phyloP scores from a whole-genome alignment of 2,329 filamentous ascomycete species.

The Epichloe sylvatica region DNA sequence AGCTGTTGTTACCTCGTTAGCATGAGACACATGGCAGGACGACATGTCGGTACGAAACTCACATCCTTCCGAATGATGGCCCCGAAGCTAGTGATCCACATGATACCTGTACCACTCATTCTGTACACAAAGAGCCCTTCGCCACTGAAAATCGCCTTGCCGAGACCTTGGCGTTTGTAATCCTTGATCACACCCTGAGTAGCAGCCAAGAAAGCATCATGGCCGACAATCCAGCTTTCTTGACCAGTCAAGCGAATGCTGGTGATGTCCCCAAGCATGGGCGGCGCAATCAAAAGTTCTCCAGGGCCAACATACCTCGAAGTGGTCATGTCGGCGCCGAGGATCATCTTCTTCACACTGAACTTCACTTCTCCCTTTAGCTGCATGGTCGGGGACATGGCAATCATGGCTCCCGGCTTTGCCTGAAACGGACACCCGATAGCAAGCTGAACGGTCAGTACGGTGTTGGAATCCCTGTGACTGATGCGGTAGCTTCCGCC shows the following conservation, averaged over 20 bases:
- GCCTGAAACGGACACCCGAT: constrained; percentile 72
- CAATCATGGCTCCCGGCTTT: constrained; percentile 83
- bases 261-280: constrained; percentile 71
- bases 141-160: constrained; percentile 86
- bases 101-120: constrained; percentile 62
- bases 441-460: constrained; percentile 78
- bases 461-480: constrained; percentile 80
- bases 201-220: constrained; percentile 71
- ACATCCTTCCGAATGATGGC: constrained; percentile 92
- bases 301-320: constrained; percentile 82
- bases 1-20: constrained; percentile 23
- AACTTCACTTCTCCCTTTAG: constrained; percentile 76
- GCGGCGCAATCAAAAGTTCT: constrained; percentile 72
- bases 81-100: constrained; percentile 89
- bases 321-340: constrained; percentile 62
- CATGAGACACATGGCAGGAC: background rate
- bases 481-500: constrained; percentile 88
- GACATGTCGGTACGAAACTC: constrained; percentile 10
- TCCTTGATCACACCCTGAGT: constrained; percentile 84
- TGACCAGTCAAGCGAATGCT: constrained; percentile 58
- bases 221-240: constrained; percentile 71
- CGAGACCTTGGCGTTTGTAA: constrained; percentile 70
- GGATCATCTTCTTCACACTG: constrained; percentile 78
- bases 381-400: constrained; percentile 80
- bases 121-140: constrained; percentile 88